A percentile compares a stretch with the other conserved stretches of the same genome.
Evolutionary conservation across 176 grass and related monocot species (phyloP).

Genomic region (Eragrostis nindensis): DNA sequence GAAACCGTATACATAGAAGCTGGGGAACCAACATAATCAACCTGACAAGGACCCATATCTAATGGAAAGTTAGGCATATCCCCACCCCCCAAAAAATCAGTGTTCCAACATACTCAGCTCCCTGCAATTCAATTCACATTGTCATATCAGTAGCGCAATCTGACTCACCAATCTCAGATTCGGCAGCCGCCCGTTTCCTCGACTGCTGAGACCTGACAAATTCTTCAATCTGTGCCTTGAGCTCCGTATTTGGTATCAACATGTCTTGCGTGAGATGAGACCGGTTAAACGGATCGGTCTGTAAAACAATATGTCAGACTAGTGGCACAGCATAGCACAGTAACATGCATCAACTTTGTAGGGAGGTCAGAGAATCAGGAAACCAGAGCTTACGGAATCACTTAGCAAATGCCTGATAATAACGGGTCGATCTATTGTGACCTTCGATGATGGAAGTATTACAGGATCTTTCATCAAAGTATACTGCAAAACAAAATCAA

Average conservation of each 20-base stretch:
- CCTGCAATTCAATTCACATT: slow-evolving; percentile 45
- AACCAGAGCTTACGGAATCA: slow-evolving; percentile 64
- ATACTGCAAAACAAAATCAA: slow-evolving; percentile 52
- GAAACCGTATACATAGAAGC: background rate
- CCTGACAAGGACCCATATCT: background rate
- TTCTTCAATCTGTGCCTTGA: slow-evolving; percentile 74
- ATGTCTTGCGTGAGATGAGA: slow-evolving; percentile 97
- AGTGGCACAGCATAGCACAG: background rate
- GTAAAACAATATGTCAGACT: slow-evolving; percentile 43
- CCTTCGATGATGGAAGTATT: slow-evolving; percentile 81
- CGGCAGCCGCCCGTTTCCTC: slow-evolving; percentile 36
- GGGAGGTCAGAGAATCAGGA: background rate
- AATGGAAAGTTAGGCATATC: background rate
- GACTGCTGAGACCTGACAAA: slow-evolving; percentile 72
- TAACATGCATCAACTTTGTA: slow-evolving; percentile 5
- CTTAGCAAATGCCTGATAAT: slow-evolving; percentile 96
- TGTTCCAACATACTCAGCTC: background rate
- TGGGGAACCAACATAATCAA: background rate
- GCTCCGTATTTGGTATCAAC: slow-evolving; percentile 76
- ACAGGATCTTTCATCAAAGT: slow-evolving; percentile 98
- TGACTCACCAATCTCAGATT: slow-evolving; percentile 28
- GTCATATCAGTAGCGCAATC: slow-evolving; percentile 52
- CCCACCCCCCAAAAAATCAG: background rate
- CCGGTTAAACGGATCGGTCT: slow-evolving; percentile 97
- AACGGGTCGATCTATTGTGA: slow-evolving; percentile 80